Evolutionary conservation across 176 grass and related monocot species (phyloP).

Genomic region (Carex myosuroides): DNA sequence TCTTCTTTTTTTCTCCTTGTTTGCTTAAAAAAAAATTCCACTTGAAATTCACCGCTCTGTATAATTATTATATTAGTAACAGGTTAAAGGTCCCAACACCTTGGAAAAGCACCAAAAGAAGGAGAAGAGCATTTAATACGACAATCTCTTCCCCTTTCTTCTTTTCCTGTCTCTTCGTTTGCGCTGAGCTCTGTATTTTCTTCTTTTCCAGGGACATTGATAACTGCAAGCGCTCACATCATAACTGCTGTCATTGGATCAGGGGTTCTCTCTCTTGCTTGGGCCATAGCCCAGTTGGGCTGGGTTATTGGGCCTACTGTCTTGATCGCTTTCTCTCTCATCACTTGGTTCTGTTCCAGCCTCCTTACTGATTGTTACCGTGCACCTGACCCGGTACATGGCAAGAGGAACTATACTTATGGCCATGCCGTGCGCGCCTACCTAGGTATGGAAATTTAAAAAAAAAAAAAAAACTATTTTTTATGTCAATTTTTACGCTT

Average conservation of each 20-base stretch:
- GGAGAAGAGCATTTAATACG: background rate
- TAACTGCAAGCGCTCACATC: conserved; percentile 89
- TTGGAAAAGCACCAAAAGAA: conserved; percentile 14
- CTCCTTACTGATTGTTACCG: conserved; percentile 87
- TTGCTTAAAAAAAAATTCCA: background rate
- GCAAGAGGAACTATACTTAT: conserved; percentile 83
- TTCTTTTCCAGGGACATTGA: conserved; percentile 48
- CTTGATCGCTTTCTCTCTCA: conserved; percentile 60
- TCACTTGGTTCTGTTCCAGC: conserved; percentile 89
- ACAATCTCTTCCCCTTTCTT: background rate
- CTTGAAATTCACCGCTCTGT: conserved; percentile 11
- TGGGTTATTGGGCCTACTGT: conserved; percentile 74
- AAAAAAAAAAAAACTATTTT: background rate
- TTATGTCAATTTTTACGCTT: background rate
- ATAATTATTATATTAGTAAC: conserved; percentile 2
- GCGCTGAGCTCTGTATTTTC: background rate
- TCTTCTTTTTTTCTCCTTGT: background rate
- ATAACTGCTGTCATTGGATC: conserved; percentile 95
- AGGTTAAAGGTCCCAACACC: conserved; percentile 13
- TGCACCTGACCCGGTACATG: conserved; percentile 49
- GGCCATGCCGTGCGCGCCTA: conserved; percentile 52
- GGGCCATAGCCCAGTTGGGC: conserved; percentile 83
- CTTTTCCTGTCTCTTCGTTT: conserved; percentile 2
- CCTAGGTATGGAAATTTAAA: conserved; percentile 32
- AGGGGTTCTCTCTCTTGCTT: conserved; percentile 84